phyloP scores from a whole-genome alignment of 441 rosid genomes.

The Adansonia gregorii region DNA sequence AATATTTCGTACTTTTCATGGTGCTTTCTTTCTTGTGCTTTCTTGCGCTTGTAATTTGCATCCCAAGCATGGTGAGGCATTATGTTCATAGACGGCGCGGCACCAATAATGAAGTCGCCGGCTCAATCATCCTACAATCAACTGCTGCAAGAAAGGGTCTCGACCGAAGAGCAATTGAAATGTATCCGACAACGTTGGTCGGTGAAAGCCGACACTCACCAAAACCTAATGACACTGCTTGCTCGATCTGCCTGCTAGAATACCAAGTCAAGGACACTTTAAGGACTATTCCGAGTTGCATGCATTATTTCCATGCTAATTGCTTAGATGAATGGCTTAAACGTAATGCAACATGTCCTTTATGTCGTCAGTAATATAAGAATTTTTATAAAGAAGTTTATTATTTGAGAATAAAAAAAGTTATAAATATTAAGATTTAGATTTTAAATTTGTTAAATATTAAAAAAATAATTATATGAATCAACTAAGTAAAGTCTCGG shows the following conservation, averaged over 20 bases:
- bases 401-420: no score
- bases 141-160: constrained; percentile 34
- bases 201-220: constrained; percentile 62
- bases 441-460: no score
- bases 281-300: constrained; percentile 69
- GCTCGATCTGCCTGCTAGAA: constrained; percentile 62
- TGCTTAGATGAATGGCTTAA: constrained; percentile 80
- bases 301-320: constrained; percentile 64
- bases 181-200: constrained; percentile 59
- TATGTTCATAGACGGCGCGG: not conserved
- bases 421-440: no score
- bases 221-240: constrained; percentile 51
- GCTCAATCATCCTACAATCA: not conserved
- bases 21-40: constrained; percentile 30
- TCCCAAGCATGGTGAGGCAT: constrained; percentile 29
- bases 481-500: no score
- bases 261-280: constrained; percentile 59
- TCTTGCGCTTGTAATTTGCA: constrained; percentile 32
- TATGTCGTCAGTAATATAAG: constrained; percentile 49
- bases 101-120: not conserved
- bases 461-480: no score
- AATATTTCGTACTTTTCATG: not conserved
- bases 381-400: no score
- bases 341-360: constrained; percentile 64
- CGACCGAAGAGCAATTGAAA: constrained; percentile 54